phyloP scores from a whole-genome alignment of 768 basidiomycete genomes.

The Lentinula lateritia region DNA sequence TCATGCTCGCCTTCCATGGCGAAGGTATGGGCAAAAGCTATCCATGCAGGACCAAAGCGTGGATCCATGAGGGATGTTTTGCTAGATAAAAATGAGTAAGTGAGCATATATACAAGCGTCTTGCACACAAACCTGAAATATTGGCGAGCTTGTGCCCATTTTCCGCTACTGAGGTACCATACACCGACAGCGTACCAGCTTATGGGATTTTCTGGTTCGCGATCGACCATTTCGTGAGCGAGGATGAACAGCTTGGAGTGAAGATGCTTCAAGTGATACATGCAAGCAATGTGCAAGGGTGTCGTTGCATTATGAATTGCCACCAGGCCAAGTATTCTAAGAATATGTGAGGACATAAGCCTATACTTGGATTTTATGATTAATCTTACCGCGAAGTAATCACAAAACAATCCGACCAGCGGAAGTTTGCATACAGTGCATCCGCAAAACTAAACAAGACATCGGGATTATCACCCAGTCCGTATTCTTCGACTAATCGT shows the following conservation, averaged over 20 bases:
- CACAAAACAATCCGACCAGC: slow-evolving; percentile 91
- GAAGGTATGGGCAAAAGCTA: slow-evolving; percentile 97
- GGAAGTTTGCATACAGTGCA: slow-evolving; percentile 78
- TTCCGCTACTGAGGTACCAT: slow-evolving; percentile 85
- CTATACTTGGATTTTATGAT: background rate
- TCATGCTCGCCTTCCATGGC: slow-evolving; percentile 97
- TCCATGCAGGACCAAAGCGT: slow-evolving; percentile 94
- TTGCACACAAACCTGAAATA: slow-evolving; percentile 80
- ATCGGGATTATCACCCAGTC: slow-evolving; percentile 87
- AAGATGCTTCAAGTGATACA: slow-evolving; percentile 90
- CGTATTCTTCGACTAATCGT: slow-evolving; percentile 78
- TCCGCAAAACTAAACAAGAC: slow-evolving; percentile 89
- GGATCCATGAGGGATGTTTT: slow-evolving; percentile 98
- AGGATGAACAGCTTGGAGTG: slow-evolving; percentile 93
- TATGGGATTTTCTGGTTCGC: slow-evolving; percentile 86
- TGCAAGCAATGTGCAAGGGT: slow-evolving; percentile 94
- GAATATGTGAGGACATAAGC: background rate
- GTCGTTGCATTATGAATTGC: slow-evolving; percentile 85
- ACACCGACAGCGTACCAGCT: slow-evolving; percentile 99
- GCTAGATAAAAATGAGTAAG: slow-evolving; percentile 32
- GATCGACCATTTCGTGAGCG: slow-evolving; percentile 93
- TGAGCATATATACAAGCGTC: background rate
- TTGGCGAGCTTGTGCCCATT: slow-evolving; percentile 88
- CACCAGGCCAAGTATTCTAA: slow-evolving; percentile 81
- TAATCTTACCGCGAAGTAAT: slow-evolving; percentile 69